Evolutionary conservation across 2,329 filamentous ascomycete species (phyloP).

Genomic region (Cytospora paraplurivora): DNA sequence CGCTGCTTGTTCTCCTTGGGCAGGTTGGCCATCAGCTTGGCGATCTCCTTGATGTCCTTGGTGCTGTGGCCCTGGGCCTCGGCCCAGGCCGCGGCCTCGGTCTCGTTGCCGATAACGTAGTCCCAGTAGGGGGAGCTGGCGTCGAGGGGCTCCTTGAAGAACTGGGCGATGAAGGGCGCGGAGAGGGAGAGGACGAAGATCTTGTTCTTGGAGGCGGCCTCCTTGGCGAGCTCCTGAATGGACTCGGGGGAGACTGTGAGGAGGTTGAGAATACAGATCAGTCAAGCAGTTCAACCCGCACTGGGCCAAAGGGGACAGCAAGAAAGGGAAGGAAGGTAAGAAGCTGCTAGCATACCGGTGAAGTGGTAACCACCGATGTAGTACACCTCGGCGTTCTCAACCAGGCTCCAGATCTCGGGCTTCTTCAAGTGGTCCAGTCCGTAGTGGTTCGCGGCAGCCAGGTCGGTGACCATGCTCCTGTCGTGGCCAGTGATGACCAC

Average conservation of each 20-base stretch:
- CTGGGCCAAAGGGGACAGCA: neutral
- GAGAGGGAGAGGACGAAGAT: constrained; percentile 88
- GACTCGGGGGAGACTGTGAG: constrained; percentile 78
- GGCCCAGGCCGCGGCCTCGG: constrained; percentile 86
- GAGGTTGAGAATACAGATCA: neutral
- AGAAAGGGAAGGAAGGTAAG: neutral
- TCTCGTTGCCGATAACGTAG: constrained; percentile 96
- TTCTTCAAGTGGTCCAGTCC: constrained; percentile 90
- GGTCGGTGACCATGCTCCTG: constrained; percentile 91
- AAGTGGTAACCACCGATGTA: constrained; percentile 97
- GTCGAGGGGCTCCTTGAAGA: constrained; percentile 96
- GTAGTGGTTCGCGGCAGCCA: constrained; percentile 96
- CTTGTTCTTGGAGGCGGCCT: constrained; percentile 90
- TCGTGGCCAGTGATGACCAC: constrained; percentile 97
- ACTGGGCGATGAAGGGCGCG: constrained; percentile 92
- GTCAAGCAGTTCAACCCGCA: neutral
- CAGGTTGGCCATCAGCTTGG: constrained; percentile 79
- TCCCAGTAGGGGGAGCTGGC: constrained; percentile 88
- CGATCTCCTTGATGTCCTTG: constrained; percentile 81
- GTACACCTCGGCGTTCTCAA: constrained; percentile 84
- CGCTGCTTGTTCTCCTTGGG: constrained; percentile 90
- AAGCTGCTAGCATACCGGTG: constrained; percentile 56
- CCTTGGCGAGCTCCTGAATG: constrained; percentile 85
- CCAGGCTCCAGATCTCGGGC: constrained; percentile 87
- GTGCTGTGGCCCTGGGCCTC: constrained; percentile 75